phyloP scores from a whole-genome alignment of 768 basidiomycete genomes.

The Suillus paluster region DNA sequence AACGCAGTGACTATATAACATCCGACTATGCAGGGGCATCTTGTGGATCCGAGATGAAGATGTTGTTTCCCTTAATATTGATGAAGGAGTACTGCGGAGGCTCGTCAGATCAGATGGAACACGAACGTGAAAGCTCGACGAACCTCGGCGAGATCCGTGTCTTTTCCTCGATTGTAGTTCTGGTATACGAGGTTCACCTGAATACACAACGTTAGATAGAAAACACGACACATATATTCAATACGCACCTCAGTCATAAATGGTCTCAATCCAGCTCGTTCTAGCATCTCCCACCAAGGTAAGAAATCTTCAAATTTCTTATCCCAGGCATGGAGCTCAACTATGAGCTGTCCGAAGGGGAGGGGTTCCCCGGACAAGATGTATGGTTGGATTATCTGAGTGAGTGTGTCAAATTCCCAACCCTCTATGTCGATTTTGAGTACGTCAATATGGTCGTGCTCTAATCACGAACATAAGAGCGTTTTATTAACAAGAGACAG shows the following conservation, averaged over 20 bases:
- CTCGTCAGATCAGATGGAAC: constrained; percentile 9
- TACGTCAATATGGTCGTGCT: constrained; percentile 43
- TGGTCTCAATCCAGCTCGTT: constrained; percentile 50
- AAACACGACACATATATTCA: not conserved
- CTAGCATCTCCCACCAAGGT: constrained; percentile 51
- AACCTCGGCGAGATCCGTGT: constrained; percentile 56
- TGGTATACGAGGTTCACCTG: constrained; percentile 62
- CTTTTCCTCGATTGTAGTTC: constrained; percentile 54
- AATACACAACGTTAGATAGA: constrained; percentile 9
- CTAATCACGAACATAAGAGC: constrained; percentile 17
- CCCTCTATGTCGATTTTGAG: constrained; percentile 55
- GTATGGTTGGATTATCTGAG: constrained; percentile 43
- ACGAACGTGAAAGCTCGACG: constrained; percentile 6
- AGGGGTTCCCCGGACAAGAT: constrained; percentile 39
- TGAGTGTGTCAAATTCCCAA: constrained; percentile 49
- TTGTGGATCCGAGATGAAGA: constrained; percentile 43
- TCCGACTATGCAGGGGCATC: constrained; percentile 7
- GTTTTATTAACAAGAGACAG: not conserved
- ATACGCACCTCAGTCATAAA: constrained; percentile 47
- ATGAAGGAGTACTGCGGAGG: constrained; percentile 54
- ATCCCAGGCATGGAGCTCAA: constrained; percentile 48
- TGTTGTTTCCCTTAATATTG: constrained; percentile 53
- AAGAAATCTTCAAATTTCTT: constrained; percentile 42
- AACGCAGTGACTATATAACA: constrained; percentile 16
- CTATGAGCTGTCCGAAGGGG: constrained; percentile 51